Evolutionary conservation across 805 yeast genomes (phyloP).

Genomic region (Tetrapisispora namnaoensis): DNA sequence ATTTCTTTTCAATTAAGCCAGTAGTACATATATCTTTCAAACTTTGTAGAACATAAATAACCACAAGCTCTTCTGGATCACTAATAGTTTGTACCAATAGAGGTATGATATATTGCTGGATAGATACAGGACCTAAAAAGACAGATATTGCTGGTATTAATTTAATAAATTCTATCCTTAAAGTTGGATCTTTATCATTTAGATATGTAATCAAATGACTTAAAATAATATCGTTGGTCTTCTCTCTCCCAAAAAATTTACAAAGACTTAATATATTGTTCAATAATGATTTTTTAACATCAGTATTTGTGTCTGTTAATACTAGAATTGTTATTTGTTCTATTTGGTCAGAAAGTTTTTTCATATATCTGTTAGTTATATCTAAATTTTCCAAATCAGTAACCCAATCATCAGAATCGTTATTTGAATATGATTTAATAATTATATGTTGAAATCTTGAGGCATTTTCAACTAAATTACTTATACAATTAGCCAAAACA

Average conservation of each 20-base stretch:
- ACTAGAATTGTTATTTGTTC: slow-evolving; percentile 56
- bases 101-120: slow-evolving; percentile 85
- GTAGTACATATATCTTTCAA: slow-evolving; percentile 46
- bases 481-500: slow-evolving; percentile 63
- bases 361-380: slow-evolving; percentile 14
- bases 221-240: slow-evolving; percentile 76
- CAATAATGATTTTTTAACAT: slow-evolving; percentile 62
- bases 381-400: slow-evolving; percentile 15
- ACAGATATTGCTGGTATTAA: slow-evolving; percentile 67
- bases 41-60: slow-evolving; percentile 53
- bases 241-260: slow-evolving; percentile 74
- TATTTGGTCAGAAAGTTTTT: slow-evolving; percentile 32
- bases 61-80: slow-evolving; percentile 78
- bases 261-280: slow-evolving; percentile 69
- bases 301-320: slow-evolving; percentile 57
- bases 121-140: slow-evolving; percentile 67
- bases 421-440: slow-evolving; percentile 25
- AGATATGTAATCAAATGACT: slow-evolving; percentile 88
- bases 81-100: slow-evolving; percentile 70
- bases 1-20: slow-evolving; percentile 44
- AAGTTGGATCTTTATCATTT: slow-evolving; percentile 62
- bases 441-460: slow-evolving; percentile 55
- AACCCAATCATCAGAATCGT: slow-evolving; percentile 7
- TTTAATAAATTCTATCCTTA: slow-evolving; percentile 62
- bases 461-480: slow-evolving; percentile 59